These are phyloP conservation scores for Acer saccharum DNA, from an alignment of 345 rosid genomes.

Conservation along the genomic window DNA sequence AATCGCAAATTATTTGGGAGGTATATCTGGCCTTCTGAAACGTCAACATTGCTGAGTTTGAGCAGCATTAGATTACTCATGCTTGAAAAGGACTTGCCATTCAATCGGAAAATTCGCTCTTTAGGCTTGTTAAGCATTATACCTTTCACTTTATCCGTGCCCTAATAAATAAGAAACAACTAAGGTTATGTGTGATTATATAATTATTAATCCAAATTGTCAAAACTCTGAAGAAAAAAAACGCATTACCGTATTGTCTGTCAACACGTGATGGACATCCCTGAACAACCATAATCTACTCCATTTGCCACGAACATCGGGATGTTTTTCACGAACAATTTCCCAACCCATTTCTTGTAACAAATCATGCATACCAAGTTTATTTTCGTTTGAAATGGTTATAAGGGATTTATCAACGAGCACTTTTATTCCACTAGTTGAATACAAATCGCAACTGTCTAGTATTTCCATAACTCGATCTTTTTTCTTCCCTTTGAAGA, in stretches of 20 bases:
- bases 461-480: neutral
- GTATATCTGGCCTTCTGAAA: neutral
- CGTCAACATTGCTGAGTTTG: neutral
- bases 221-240: neutral
- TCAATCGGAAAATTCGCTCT: too few relatives aligned
- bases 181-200: neutral
- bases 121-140: neutral
- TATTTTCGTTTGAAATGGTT: constrained; percentile 1
- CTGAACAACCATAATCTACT: too few relatives aligned
- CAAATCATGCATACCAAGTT: constrained; percentile 23
- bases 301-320: too few relatives aligned
- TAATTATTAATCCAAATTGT: too few relatives aligned
- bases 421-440: neutral
- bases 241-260: too few relatives aligned
- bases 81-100: too few relatives aligned
- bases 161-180: neutral
- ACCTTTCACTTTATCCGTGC: neutral
- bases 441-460: constrained; percentile 8
- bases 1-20: too few relatives aligned
- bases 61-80: too few relatives aligned
- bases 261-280: too few relatives aligned
- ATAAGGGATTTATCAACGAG: constrained; percentile 15
- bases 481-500: neutral
- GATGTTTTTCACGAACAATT: neutral
- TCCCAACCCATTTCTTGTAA: constrained; percentile 19